Evolutionary conservation across 2,329 filamentous ascomycete genomes (phyloP), one percentile per base, ranked within the genome.

Genomic region (Clarireedia hainanense): DNA sequence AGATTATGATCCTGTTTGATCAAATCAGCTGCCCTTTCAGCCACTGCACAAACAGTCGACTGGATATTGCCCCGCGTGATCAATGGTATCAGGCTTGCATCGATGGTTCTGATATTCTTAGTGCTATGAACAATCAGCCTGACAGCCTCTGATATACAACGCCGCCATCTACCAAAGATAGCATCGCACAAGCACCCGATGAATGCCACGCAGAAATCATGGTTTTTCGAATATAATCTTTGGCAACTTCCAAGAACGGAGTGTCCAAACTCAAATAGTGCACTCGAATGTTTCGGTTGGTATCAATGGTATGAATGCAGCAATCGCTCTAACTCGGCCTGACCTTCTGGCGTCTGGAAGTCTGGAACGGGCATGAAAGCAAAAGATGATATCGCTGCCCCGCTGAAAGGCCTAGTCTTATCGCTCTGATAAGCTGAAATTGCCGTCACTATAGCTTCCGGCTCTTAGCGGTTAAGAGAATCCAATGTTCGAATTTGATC

Each of bases 31-130:
- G 54, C 59, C 49, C 43, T 60, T 30, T 63, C 60, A 5, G 60
- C 60, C 20, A 61, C 43, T 17, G 60, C 60, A 42, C 60, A 61
- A 12, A 59, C 60, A 23, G 48, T 20, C 12, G 46, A 55, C 27
- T 43, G 23, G 15, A 58, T 57, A 58, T 63, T 60, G 9, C 50
- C 55, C 3, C 60, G 23, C 1, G 54, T 15, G 47, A 52, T 47
- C 27, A 63, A 48, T 3, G 61, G 58, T 5, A 62, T 54, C 20
- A 62, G 48, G 36, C 61, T 63, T 5, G 61, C 60, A 59, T 63
- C 61, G 4, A 58, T 50, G 30, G 60, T 58, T 40, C 56, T 58
- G 17, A 63, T 30, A 7, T 48, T 50, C 36, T 36, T 55, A n/a
- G 42, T 47, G 6, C 59, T 58, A 48, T 61, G 61, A 17, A 62